A percentile compares a stretch with the other conserved stretches of the same genome.
These are phyloP conservation scores for Neonothopanus nambi DNA, from an alignment of 1,284 basidiomycete species.

Conservation along the genomic window DNA sequence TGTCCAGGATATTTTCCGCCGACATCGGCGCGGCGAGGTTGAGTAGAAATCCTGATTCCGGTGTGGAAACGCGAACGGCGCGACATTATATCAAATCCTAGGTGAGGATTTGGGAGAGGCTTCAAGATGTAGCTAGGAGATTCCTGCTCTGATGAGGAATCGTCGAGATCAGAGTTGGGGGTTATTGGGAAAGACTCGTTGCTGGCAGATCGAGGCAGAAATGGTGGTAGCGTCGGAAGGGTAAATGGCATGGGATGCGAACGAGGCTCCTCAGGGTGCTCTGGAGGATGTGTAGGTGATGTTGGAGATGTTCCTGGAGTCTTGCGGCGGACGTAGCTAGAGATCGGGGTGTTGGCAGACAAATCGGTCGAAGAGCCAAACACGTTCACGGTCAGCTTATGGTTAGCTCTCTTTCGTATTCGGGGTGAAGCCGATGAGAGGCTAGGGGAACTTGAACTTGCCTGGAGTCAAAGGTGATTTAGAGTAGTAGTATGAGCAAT, in stretches of 20 bases:
- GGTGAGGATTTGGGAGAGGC: conserved; percentile 25
- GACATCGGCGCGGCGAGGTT: conserved; percentile 23
- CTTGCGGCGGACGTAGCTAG: conserved; percentile 72
- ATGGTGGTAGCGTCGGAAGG: conserved; percentile 56
- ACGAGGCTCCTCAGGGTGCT: conserved; percentile 34
- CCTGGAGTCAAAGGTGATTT: conserved; percentile 29
- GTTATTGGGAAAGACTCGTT: conserved; percentile 42
- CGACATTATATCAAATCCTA: conserved; percentile 28
- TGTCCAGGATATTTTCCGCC: conserved; percentile 4
- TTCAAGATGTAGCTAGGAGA: conserved; percentile 13
- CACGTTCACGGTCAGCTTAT: conserved; percentile 41
- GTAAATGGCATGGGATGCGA: conserved; percentile 52
- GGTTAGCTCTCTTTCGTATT: conserved; percentile 34
- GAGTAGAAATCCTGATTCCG: conserved; percentile 44
- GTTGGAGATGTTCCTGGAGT: conserved; percentile 73
- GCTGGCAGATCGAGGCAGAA: conserved; percentile 41
- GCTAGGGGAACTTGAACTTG: conserved; percentile 47
- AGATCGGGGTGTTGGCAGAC: conserved; percentile 66
- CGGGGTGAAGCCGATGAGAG: conserved; percentile 41
- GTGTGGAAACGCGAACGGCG: conserved; percentile 36
- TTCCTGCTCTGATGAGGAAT: conserved; percentile 6
- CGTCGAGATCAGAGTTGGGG: conserved; percentile 32
- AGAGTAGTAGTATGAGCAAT: conserved; percentile 10
- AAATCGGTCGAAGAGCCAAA: conserved; percentile 47
- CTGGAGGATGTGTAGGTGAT: conserved; percentile 58